Percentiles rank a stretch among this genome's conserved stretches.
Evolutionary conservation across 495 filamentous ascomycete species (phyloP).

Genomic region (Penicillium coffeae): DNA sequence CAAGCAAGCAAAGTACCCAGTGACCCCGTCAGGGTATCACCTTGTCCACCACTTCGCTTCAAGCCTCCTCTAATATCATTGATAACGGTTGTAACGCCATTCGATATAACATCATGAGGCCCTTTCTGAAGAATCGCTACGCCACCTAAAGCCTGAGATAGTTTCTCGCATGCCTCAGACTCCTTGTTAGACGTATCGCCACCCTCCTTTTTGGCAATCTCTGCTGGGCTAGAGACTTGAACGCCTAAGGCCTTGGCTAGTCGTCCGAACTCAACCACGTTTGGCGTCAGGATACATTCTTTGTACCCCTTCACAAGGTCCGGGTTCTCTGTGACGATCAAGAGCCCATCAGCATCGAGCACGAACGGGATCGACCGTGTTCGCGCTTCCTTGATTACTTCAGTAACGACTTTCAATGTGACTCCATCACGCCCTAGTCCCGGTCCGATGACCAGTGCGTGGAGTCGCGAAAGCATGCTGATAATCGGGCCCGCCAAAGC

Average conservation of each 20-base stretch:
- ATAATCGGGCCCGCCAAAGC: slow-evolving; percentile 69
- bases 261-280: slow-evolving; percentile 87
- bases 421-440: slow-evolving; percentile 84
- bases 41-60: slow-evolving; percentile 92
- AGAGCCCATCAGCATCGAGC: slow-evolving; percentile 86
- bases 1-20: slow-evolving; percentile 86
- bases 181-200: slow-evolving; percentile 43
- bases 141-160: slow-evolving; percentile 76
- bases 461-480: slow-evolving; percentile 76
- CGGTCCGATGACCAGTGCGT: slow-evolving; percentile 91
- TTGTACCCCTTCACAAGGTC: slow-evolving; percentile 74
- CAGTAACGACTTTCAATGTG: slow-evolving; percentile 81
- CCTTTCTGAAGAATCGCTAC: slow-evolving; percentile 93
- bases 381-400: slow-evolving; percentile 75
- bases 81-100: slow-evolving; percentile 69
- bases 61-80: slow-evolving; percentile 73
- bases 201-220: slow-evolving; percentile 36
- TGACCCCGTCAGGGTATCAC: slow-evolving; percentile 89
- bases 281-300: slow-evolving; percentile 88
- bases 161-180: slow-evolving; percentile 60
- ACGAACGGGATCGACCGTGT: slow-evolving; percentile 74
- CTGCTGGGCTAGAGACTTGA: slow-evolving; percentile 41
- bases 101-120: slow-evolving; percentile 75
- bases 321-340: slow-evolving; percentile 70
- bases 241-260: slow-evolving; percentile 69